Evolutionary conservation across 495 filamentous ascomycete genomes (phyloP).

Genomic region (Lasiosphaeria ovina): DNA sequence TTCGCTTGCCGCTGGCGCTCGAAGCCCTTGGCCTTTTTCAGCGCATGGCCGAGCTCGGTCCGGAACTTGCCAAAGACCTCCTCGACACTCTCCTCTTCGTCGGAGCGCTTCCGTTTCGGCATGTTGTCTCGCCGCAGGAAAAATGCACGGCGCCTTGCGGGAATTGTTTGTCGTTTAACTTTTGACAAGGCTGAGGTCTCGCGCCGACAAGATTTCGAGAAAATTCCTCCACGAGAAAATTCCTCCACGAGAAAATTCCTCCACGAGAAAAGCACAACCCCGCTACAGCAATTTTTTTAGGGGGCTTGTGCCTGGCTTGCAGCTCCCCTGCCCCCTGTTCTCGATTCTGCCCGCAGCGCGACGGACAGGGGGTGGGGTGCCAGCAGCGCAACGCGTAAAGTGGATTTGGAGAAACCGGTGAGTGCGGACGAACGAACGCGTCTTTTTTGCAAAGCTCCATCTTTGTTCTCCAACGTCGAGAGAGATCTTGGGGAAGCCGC

Average conservation of each 20-base stretch:
- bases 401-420: conserved; percentile 7
- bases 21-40: conserved; percentile 81
- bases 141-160: neutral
- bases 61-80: conserved; percentile 58
- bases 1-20: conserved; percentile 86
- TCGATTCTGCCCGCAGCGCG: neutral
- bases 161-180: conserved; percentile 24
- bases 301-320: conserved; percentile 7
- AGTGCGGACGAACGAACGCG: neutral
- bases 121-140: conserved; percentile 23
- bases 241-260: neutral
- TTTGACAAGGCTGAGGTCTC: neutral
- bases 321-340: neutral
- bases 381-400: conserved; percentile 18
- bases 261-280: conserved; percentile 6
- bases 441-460: neutral
- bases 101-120: conserved; percentile 48
- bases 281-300: conserved; percentile 25
- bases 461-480: conserved; percentile 10
- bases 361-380: neutral
- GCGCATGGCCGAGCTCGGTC: conserved; percentile 59
- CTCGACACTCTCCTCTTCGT: conserved; percentile 39
- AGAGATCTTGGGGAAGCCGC: neutral
- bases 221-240: neutral
- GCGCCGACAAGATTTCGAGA: neutral